Evolutionary conservation across 2,329 filamentous ascomycete genomes (phyloP).

Genomic region (Fusarium decemcellulare): DNA sequence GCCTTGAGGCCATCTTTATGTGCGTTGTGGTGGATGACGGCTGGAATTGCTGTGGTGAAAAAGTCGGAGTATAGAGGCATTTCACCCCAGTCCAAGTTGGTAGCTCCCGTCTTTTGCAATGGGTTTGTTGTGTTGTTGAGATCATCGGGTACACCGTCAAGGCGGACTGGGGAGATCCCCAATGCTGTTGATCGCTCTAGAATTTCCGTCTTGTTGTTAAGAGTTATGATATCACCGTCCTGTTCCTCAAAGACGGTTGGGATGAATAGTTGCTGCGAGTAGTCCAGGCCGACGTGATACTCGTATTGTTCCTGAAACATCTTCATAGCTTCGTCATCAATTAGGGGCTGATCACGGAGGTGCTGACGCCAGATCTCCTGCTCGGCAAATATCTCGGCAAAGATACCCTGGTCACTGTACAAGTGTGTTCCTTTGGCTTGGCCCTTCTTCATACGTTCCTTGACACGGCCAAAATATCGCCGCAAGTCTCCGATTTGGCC

Average conservation of each 20-base stretch:
- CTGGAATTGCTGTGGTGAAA: constrained; percentile 37
- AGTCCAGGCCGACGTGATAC: constrained; percentile 41
- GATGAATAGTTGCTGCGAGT: constrained; percentile 32
- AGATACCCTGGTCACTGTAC: constrained; percentile 47
- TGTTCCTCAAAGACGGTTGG: constrained; percentile 38
- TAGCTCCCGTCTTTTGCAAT: not conserved
- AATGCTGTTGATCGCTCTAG: constrained; percentile 13
- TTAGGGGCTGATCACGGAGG: not conserved
- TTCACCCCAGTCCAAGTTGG: constrained; percentile 32
- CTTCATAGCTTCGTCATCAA: not conserved
- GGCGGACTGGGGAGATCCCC: not conserved
- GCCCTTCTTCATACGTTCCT: constrained; percentile 37
- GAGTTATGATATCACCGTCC: constrained; percentile 30
- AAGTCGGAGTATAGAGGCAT: constrained; percentile 38
- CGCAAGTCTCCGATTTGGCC: constrained; percentile 44
- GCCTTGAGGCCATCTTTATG: constrained; percentile 28
- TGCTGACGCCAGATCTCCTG: constrained; percentile 39
- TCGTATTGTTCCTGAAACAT: constrained; percentile 32
- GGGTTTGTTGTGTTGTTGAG: constrained; percentile 5
- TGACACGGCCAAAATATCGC: constrained; percentile 37
- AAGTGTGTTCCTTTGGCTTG: constrained; percentile 14
- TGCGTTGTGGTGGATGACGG: constrained; percentile 40
- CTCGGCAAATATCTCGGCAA: constrained; percentile 48
- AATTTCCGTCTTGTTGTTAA: constrained; percentile 31
- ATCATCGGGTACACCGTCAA: constrained; percentile 25